Base-by-base conservation (phyloP, 2,329 filamentous ascomycete species). In the Colletotrichum sp. region DNA sequence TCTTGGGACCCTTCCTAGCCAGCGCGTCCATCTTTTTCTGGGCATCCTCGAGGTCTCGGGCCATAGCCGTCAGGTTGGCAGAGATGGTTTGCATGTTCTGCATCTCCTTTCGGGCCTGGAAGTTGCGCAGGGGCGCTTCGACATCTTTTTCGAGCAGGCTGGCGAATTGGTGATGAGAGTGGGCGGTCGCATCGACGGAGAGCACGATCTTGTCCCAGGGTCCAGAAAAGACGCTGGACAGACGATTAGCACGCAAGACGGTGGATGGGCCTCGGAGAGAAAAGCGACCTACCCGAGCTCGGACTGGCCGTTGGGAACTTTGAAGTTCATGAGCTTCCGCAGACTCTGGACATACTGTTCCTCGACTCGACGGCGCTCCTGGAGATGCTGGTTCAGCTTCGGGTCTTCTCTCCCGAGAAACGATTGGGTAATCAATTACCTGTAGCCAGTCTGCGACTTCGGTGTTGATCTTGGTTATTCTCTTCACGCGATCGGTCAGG, bases 371-470 rank as follows among this genome's bases (percentile, higher is more conserved):
- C 96, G 94, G 80, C 97, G 95, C 88, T 99, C 97, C 96, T 99
- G 84, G 74, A 79, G 76, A 65, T 21, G 68, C 60, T 64, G 13
- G 72, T 64, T 77, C 77, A 77, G 76, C 71, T 57, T 77, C 59
- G 15, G 12, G 18, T 18, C 39, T 21, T 26, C 57, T 28, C 18
- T 18, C 26, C 75, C 68, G 78, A 60, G n/a, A n/a, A 34, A 60
- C 52, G 9, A 30, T 34, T 15, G 64, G 64, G 71, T 65, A 36
- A 32, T 72, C 68, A 79, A 86, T 85, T 92, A 98, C 96, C 93
- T 96, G 94, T 77, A 99, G 91, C 95, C 96, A 99, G 87, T 99
- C 96, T 84, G 96, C 96, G 82, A 99, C 95, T 83, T 98, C 95
- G 80, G 89, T 87, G 85, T 99, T 98, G 87, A 98, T 88, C 85